These are phyloP conservation scores for Porcisia hertigi DNA, from an alignment of 208 protist species.

Conservation along the genomic window DNA sequence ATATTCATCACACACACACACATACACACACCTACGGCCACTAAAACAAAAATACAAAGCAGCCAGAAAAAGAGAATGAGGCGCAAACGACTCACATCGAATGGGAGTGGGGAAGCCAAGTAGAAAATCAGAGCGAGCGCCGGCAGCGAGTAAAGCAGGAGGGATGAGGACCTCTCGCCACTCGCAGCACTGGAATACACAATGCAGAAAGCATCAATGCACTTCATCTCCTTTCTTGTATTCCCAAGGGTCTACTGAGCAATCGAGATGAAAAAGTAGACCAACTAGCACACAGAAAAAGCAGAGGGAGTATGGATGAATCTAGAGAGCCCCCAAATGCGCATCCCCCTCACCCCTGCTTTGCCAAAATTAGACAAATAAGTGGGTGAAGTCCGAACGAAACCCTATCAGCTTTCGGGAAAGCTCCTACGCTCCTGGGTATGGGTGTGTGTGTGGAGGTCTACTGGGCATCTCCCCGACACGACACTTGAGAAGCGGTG, in stretches of 20 bases:
- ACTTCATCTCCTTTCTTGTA: background rate
- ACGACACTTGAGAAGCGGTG: background rate
- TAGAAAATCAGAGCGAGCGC: background rate
- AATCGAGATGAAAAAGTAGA: too few species aligned
- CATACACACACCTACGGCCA: background rate
- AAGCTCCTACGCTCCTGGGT: background rate
- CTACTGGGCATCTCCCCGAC: background rate
- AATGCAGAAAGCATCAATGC: background rate
- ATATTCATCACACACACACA: background rate
- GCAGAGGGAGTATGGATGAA: background rate
- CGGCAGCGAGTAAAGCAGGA: background rate
- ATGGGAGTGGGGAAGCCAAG: background rate
- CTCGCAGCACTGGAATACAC: background rate
- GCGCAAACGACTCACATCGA: background rate
- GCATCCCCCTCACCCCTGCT: background rate
- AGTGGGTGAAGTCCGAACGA: background rate
- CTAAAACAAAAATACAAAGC: background rate
- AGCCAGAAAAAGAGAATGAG: background rate
- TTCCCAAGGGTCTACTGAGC: background rate
- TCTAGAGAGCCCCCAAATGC: background rate
- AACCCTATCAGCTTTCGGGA: background rate
- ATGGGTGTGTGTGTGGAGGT: background rate
- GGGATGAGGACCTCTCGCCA: background rate
- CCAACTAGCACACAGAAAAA: background rate
- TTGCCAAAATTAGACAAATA: background rate